Conservation (phyloP, 2,329 filamentous ascomycete species). For the Pezicula rhizophila region DNA sequence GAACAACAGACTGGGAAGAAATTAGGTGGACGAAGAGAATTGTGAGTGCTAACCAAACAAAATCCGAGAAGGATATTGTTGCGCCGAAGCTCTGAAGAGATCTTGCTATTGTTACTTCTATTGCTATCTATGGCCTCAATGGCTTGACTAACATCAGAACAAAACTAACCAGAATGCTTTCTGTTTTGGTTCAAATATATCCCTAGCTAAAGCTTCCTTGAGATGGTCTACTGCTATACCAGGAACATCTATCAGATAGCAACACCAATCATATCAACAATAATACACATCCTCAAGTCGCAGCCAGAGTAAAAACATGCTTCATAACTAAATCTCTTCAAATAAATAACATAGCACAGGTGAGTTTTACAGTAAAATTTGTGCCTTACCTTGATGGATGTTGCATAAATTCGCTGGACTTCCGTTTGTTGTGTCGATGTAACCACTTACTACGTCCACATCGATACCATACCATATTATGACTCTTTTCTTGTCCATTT, state of each 20-base stretch:
- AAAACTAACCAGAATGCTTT: neutral
- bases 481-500: slow-evolving; percentile 25
- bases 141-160: neutral
- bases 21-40: slow-evolving; percentile 44
- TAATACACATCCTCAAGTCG: too few species aligned
- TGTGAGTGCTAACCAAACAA: slow-evolving; percentile 19
- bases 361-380: slow-evolving; percentile 1
- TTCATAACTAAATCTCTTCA: too few species aligned
- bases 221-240: too few species aligned
- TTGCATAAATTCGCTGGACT: slow-evolving; percentile 26
- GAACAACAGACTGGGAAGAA: slow-evolving; percentile 47
- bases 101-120: neutral
- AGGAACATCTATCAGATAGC: too few species aligned
- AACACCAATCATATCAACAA: too few species aligned
- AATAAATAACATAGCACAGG: too few species aligned
- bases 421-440: slow-evolving; percentile 35
- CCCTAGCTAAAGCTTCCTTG: too few species aligned
- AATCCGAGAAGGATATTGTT: neutral
- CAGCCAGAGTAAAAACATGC: too few species aligned
- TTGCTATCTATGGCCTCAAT: neutral
- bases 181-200: too few species aligned
- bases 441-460: slow-evolving; percentile 33
- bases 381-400: neutral
- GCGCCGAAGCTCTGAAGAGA: neutral
- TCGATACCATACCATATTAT: slow-evolving; percentile 35